Evolutionary conservation across 495 filamentous ascomycete genomes (phyloP), one percentile per base, ranked within the genome.

Genomic region (Annulohypoxylon moriforme): DNA sequence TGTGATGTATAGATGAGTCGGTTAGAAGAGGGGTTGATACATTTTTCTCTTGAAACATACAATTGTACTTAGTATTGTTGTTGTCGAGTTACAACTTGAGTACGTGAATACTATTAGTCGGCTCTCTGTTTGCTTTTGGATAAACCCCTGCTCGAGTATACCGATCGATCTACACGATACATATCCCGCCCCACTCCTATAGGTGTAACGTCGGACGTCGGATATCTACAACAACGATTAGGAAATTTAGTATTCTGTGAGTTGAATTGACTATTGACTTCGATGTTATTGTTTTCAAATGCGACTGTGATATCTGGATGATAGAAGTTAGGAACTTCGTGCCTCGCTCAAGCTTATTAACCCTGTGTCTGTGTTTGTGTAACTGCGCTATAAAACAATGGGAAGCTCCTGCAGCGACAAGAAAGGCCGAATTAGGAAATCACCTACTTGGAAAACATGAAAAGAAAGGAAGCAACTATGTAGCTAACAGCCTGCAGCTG

Each of bases 391-490:
- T 44, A 44, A 44, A 44, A 53, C 13, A 31, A 18, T 38, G 27
- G 46, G 22, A 64, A 44, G 33, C 1, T 18, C n/a, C n/a, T 18
- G 9, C 4, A 3, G 10, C 18, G 27, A 16, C 14, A n/a, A 31
- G 14, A 25, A 53, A 49, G 3, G 3, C 22, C 9, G 25, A 46
- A 60, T 27, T 10, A 42, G 55, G 49, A 64, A 64, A 29, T 38
- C 24, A 64, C 42, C 24, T 64, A 64, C 59, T 6, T 44, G 10
- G n/a, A 16, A 7, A 42, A 42, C 22, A 59, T 44, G 47, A 22
- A 24, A 27, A 42, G 25, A 58, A 58, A 22, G 64, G 73, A 76
- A 77, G 65, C 34, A 68, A 31, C 68, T n/a, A 63, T 40, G 57
- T 66, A 63, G 64, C 22, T 50, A 22, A 20, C n/a, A 18, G 25